Base-by-base conservation (phyloP, 805 yeast genomes). In the Lipomyces japonicus region DNA sequence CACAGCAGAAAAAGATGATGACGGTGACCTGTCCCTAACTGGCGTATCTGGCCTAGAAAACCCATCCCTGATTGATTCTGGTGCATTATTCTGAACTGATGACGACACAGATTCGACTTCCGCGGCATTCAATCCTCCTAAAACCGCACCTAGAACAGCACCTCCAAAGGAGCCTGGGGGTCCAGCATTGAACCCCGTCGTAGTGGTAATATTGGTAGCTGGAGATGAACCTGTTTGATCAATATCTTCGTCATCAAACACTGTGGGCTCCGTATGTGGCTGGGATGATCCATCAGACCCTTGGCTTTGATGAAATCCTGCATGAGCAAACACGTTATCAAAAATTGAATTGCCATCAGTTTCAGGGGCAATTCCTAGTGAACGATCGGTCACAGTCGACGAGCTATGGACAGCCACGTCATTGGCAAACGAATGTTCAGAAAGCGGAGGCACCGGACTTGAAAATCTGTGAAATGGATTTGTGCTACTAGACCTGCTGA, bases 81-180 rank as follows among this genome's bases (percentile, higher is more conserved):
- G 90, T 2, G 97, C 88, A 65, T 91, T 89, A 69, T 90, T 90
- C 61, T 85, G 91, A 30, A 89, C 95, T 39, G 95, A 86, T 0
- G 96, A 88, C 0, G 96, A 86, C 35, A 85, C 78, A 0, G 95
- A 86, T 42, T 52, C 57, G 36, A 40, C 40, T 22, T 48, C 57
- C n/a, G 48, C 46, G 19, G 46, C 43, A 6, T 39, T 49, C 14
- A 45, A 18, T 14, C 14, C 42, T 25, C 43, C 34, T 21, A 38
- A 7, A 2, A 31, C 24, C 6, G 44, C 31, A 3, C 40, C 36
- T 9, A 50, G 39, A n/a, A 31, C 41, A 4, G 40, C 40, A 6
- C 25, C 39, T 9, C 50, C 49, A 19, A 48, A 39, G 10, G 35
- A 43, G 4, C 50, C 43, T 28, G 43, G 35, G 18, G 24, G 45